Evolutionary conservation across 2,329 filamentous ascomycete species (phyloP).

Genomic region (Xylogone sp.): DNA sequence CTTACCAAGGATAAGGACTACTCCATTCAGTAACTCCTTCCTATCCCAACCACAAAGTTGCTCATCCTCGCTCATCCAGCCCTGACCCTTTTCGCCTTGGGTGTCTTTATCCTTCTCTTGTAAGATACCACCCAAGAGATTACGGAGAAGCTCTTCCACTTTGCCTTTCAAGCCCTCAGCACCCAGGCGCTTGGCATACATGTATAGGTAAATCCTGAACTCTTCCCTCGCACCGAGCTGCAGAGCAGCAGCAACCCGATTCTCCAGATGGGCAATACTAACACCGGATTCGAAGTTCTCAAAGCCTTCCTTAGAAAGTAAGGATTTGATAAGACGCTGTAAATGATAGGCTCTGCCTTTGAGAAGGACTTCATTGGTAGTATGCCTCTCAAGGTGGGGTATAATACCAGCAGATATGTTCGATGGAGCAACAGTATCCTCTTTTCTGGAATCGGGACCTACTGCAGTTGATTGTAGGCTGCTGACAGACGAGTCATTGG

Average conservation of each 20-base stretch:
- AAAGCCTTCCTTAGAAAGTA: constrained; percentile 85
- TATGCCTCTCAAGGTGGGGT: constrained; percentile 88
- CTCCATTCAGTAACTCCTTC: constrained; percentile 81
- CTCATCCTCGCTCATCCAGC: constrained; percentile 64
- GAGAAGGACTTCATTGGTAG: constrained; percentile 86
- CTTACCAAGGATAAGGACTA: constrained; percentile 88
- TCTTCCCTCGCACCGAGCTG: constrained; percentile 84
- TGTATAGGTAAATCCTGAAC: constrained; percentile 90
- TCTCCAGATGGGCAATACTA: constrained; percentile 92
- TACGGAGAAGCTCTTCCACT: constrained; percentile 86
- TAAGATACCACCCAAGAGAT: constrained; percentile 69
- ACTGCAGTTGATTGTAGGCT: constrained; percentile 71
- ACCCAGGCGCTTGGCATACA: constrained; percentile 95
- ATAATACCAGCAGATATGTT: constrained; percentile 87
- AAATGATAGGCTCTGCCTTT: constrained; percentile 90
- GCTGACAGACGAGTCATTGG: constrained; percentile 83
- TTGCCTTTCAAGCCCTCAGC: constrained; percentile 84
- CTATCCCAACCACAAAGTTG: constrained; percentile 88
- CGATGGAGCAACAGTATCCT: constrained; percentile 42
- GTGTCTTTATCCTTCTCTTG: constrained; percentile 46
- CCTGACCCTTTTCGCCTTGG: constrained; percentile 41
- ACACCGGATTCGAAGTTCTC: constrained; percentile 89
- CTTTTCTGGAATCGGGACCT: constrained; percentile 47
- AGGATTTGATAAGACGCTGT: constrained; percentile 83
- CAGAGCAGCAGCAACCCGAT: constrained; percentile 84